Conservation (phyloP, 75 land plant genomes). For the Ceratopteris richardii region DNA sequence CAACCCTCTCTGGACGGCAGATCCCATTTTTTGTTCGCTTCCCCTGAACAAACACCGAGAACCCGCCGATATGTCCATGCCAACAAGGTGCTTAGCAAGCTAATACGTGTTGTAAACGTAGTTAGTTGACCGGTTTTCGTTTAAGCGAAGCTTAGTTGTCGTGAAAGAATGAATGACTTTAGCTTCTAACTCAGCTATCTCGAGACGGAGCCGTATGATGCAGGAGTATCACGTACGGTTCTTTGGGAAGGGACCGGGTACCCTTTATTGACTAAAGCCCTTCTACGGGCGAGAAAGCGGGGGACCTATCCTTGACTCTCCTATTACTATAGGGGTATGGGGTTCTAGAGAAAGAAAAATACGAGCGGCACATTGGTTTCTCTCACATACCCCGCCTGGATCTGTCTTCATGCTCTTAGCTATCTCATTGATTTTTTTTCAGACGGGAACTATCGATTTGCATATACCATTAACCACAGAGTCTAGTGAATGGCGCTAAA, state of each 20-base stretch:
- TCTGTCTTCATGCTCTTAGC: constrained; percentile 7
- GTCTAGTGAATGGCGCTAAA: constrained; percentile 3
- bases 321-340: constrained; percentile 7
- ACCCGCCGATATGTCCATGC: too few relatives aligned
- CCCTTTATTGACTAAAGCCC: not conserved
- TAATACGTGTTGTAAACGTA: too few relatives aligned
- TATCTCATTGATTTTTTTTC: constrained; percentile 1
- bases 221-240: constrained; percentile 16
- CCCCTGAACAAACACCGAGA: too few relatives aligned
- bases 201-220: constrained; percentile 11
- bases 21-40: too few relatives aligned
- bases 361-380: constrained; percentile 1
- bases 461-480: constrained; percentile 7
- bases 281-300: too few relatives aligned
- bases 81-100: too few relatives aligned
- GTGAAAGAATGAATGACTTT: too few relatives aligned
- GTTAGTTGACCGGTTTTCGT: too few relatives aligned
- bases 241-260: constrained; percentile 11
- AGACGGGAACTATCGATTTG: constrained; percentile 2
- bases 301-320: too few relatives aligned
- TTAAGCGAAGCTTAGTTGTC: too few relatives aligned
- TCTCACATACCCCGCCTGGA: not conserved
- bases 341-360: constrained; percentile 11
- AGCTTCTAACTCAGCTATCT: not conserved
- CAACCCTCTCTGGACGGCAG: too few relatives aligned